Evolutionary conservation across 306 rosid genomes (phyloP).

Genomic region (Abrus pulchellus): DNA sequence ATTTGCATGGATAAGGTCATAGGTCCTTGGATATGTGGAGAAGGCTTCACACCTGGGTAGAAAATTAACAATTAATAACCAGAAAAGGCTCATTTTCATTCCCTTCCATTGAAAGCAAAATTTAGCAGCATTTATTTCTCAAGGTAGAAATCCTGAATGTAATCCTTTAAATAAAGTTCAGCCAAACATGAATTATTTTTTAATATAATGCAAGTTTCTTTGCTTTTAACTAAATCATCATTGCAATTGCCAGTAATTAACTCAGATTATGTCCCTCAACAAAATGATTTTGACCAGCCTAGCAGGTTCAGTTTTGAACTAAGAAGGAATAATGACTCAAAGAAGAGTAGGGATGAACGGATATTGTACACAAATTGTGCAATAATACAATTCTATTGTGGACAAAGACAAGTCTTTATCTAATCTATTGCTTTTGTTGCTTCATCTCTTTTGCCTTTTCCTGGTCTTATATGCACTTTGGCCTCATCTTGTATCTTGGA

Average conservation of each 20-base stretch:
- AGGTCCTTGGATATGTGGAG: slow-evolving; percentile 94
- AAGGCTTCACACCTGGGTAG: slow-evolving; percentile 84
- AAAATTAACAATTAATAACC: slow-evolving; percentile 29
- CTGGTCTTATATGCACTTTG: background rate
- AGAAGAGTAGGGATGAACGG: background rate
- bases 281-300: slow-evolving; percentile 7
- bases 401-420: background rate
- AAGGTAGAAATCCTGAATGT: slow-evolving; percentile 2
- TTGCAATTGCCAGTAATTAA: background rate
- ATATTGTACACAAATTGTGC: background rate
- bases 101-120: slow-evolving; percentile 1
- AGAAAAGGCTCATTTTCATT: background rate
- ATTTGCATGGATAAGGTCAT: slow-evolving; percentile 86
- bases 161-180: slow-evolving; percentile 15
- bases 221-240: background rate
- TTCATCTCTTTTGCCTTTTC: slow-evolving; percentile 1
- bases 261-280: background rate
- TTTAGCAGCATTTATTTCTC: background rate
- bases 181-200: background rate
- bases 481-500: background rate
- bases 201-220: background rate
- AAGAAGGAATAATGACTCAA: background rate
- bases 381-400: slow-evolving; percentile 1
- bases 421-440: background rate
- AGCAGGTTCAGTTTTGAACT: slow-evolving; percentile 11